phyloP scores from a whole-genome alignment of 768 basidiomycete genomes.

The Hortiboletus flavorubellus region DNA sequence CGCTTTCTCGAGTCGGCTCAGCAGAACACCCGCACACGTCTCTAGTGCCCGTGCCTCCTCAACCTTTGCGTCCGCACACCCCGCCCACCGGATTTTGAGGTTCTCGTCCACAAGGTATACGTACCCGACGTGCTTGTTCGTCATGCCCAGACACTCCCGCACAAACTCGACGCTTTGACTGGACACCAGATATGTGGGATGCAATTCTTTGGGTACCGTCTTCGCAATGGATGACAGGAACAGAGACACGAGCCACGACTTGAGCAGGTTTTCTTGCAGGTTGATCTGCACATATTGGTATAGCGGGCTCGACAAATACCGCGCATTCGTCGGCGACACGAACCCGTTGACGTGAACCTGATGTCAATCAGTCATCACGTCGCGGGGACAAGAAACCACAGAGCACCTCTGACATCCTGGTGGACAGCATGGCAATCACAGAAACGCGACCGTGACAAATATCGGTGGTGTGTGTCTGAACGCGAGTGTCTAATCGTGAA shows the following conservation, averaged over 20 bases:
- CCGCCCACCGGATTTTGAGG: slow-evolving; percentile 87
- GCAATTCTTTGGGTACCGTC: slow-evolving; percentile 58
- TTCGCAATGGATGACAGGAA: slow-evolving; percentile 75
- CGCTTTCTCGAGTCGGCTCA: slow-evolving; percentile 50
- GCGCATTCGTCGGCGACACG: slow-evolving; percentile 49
- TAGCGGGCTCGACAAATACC: slow-evolving; percentile 50
- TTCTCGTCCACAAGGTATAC: slow-evolving; percentile 88
- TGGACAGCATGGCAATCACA: slow-evolving; percentile 78
- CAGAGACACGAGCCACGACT: slow-evolving; percentile 83
- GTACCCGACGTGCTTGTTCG: slow-evolving; percentile 89
- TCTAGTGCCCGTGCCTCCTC: slow-evolving; percentile 71
- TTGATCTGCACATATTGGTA: slow-evolving; percentile 86
- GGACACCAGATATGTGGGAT: slow-evolving; percentile 74
- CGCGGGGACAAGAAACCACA: not conserved
- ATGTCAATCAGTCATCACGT: not conserved
- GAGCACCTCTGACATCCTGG: slow-evolving; percentile 80
- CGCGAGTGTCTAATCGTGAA: slow-evolving; percentile 53
- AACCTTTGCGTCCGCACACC: slow-evolving; percentile 74
- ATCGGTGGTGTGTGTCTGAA: slow-evolving; percentile 68
- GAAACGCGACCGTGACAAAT: slow-evolving; percentile 75
- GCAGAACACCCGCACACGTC: slow-evolving; percentile 64
- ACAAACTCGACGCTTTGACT: slow-evolving; percentile 83
- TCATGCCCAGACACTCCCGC: slow-evolving; percentile 81
- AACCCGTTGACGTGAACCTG: slow-evolving; percentile 82
- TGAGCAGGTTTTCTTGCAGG: slow-evolving; percentile 90